Percentiles rank a stretch among this genome's conserved stretches.
phyloP scores from a whole-genome alignment of 2,329 filamentous ascomycete species.

The Monosporascus sp. region DNA sequence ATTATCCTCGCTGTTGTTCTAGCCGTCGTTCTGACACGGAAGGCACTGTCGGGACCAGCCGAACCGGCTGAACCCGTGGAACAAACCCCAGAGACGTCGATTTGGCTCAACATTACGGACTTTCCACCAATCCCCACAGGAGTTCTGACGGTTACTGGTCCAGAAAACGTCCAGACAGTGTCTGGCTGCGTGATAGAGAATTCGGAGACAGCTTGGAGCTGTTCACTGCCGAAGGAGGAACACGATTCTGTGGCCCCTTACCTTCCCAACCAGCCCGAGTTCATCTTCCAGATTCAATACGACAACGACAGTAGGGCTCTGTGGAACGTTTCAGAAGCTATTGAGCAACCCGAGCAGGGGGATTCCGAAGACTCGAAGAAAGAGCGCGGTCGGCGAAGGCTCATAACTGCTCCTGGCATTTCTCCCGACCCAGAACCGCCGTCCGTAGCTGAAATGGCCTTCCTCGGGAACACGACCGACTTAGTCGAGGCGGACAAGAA shows the following conservation, averaged over 20 bases:
- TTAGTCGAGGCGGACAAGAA: conserved; percentile 60
- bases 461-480: conserved; percentile 84
- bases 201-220: conserved; percentile 70
- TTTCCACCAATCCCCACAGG: conserved; percentile 86
- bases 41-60: conserved; percentile 8
- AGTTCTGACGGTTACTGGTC: conserved; percentile 69
- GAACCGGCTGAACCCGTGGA: conserved; percentile 4
- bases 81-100: conserved; percentile 31
- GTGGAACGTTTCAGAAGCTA: conserved; percentile 40
- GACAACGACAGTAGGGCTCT: conserved; percentile 51
- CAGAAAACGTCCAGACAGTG: conserved; percentile 58
- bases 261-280: conserved; percentile 65
- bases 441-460: conserved; percentile 64
- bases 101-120: conserved; percentile 79
- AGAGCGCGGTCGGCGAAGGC: conserved; percentile 7
- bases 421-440: conserved; percentile 53
- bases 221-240: conserved; percentile 72
- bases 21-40: conserved; percentile 48
- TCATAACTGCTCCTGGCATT: conserved; percentile 29
- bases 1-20: conserved; percentile 55
- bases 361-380: conserved; percentile 13
- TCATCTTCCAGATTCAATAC: conserved; percentile 73
- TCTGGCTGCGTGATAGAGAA: conserved; percentile 66
- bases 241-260: conserved; percentile 60
- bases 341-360: conserved; percentile 25